These are phyloP conservation scores for Trichoderma koningii DNA, from an alignment of 2,329 filamentous ascomycete genomes.

Conservation along the genomic window DNA sequence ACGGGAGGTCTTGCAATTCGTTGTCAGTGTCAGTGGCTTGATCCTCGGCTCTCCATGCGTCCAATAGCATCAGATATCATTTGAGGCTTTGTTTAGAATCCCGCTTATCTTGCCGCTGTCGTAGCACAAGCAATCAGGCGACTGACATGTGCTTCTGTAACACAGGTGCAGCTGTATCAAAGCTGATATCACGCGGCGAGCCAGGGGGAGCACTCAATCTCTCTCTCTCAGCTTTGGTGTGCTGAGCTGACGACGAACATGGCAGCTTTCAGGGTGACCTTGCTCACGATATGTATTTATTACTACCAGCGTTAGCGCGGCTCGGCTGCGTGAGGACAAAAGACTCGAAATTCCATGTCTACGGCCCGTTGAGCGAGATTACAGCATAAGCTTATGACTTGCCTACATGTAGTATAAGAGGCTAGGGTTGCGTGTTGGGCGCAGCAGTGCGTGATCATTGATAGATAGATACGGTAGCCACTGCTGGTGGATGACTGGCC, in stretches of 20 bases:
- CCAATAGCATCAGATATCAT: no score
- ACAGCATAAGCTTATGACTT: no score
- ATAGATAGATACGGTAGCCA: background rate
- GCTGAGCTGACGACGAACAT: slow-evolving; percentile 4
- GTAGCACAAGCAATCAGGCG: slow-evolving; percentile 7
- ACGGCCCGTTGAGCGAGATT: slow-evolving; percentile 3
- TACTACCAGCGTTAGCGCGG: slow-evolving; percentile 10
- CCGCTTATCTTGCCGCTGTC: slow-evolving; percentile 6
- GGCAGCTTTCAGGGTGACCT: background rate
- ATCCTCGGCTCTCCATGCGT: no score
- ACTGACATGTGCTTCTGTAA: slow-evolving; percentile 5
- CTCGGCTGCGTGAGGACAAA: slow-evolving; percentile 18
- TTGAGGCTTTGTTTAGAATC: no score
- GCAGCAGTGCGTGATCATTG: background rate
- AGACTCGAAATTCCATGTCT: background rate
- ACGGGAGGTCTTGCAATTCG: background rate
- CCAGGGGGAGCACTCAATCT: background rate
- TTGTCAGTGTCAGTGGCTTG: background rate
- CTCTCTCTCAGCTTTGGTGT: slow-evolving; percentile 1
- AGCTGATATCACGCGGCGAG: background rate
- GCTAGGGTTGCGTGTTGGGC: background rate
- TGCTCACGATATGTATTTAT: no score
- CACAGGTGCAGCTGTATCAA: no score
- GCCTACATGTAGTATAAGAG: background rate
- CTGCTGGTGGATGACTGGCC: background rate